Base-by-base conservation (phyloP, 2,329 filamentous ascomycete genomes). In the Pezicula rhizophila region DNA sequence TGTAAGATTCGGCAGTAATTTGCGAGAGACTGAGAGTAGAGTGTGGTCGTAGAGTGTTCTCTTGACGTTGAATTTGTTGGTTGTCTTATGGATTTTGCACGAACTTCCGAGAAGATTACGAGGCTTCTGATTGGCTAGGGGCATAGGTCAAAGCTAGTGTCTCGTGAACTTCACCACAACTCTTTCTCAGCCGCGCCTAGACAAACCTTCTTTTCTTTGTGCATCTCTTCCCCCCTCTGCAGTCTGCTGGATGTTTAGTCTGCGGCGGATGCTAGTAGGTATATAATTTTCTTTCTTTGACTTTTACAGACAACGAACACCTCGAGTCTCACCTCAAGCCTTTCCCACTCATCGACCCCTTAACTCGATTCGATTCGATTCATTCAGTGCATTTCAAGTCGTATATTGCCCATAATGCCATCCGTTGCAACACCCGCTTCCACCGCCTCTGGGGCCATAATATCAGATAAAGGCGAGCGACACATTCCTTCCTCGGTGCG, bases 401-500 rank as follows among this genome's bases (percentile, higher is more conserved):
- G 3, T 23, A 23, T 23, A 31, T 14, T 26, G 8, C 7, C 10
- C 51, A 61, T 44, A 34, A 70, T 68, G 66, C 65, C 67, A 18
- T 68, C 66, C 11, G 61, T 67, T 40, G 58, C 61, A 49, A 64
- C 66, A 52, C 70, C 78, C 35, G 75, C 79, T 49, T 82, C 78
- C 45, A 75, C 88, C 37, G 87, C 87, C 58, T 92, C 92, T 64
- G 85, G 85, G 46, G 84, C 91, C 65, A 79, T 83, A 45, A 66
- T 69, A 54, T 87, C 81, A 15, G 25, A 42, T 26, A 25, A 20
- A 26, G 95, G 93, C 64, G 81, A 90, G 64, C 87, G 91, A 40
- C 85, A 90, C 60, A 97, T 99, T 50, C 93, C 93, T 23, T 80
- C 91, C 39, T 97, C 92, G 1, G 74, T 82, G 39, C 86, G 95